phyloP scores from a whole-genome alignment of 2,329 filamentous ascomycete genomes.

The Stagonosporopsis rhizophila region DNA sequence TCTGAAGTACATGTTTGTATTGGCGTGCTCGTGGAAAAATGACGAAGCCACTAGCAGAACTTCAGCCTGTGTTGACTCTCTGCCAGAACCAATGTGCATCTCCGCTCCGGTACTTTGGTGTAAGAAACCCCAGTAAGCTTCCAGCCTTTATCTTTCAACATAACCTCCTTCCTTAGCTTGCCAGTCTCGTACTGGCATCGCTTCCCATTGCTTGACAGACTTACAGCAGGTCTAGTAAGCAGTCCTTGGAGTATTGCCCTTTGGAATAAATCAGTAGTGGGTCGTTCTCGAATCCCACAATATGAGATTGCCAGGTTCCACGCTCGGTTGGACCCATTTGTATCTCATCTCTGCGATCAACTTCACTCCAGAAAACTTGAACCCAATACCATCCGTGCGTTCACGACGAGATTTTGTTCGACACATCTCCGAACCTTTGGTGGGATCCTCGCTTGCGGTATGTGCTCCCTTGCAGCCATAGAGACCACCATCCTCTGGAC shows the following conservation, averaged over 20 bases:
- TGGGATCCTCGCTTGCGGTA: background rate
- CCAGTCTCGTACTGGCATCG: background rate
- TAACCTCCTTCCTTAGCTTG: background rate
- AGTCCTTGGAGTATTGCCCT: background rate
- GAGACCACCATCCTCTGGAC: background rate
- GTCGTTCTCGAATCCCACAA: background rate
- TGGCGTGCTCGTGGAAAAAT: too few species aligned
- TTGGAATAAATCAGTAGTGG: background rate
- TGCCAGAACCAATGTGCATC: too few species aligned
- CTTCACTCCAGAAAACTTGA: background rate
- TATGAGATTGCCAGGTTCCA: background rate
- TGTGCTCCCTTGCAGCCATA: background rate
- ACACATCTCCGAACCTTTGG: background rate
- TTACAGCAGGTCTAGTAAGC: background rate
- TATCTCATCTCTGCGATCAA: background rate
- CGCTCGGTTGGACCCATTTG: background rate
- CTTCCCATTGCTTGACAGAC: background rate
- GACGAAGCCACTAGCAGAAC: too few species aligned
- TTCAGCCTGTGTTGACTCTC: too few species aligned
- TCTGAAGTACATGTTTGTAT: too few species aligned
- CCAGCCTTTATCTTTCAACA: background rate
- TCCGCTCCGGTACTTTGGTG: background rate
- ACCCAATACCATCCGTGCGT: slow-evolving; percentile 5
- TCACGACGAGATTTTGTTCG: slow-evolving; percentile 2
- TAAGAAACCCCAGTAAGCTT: background rate